Conservation (phyloP, 345 rosid genomes). For the Gossypium arboreum region DNA sequence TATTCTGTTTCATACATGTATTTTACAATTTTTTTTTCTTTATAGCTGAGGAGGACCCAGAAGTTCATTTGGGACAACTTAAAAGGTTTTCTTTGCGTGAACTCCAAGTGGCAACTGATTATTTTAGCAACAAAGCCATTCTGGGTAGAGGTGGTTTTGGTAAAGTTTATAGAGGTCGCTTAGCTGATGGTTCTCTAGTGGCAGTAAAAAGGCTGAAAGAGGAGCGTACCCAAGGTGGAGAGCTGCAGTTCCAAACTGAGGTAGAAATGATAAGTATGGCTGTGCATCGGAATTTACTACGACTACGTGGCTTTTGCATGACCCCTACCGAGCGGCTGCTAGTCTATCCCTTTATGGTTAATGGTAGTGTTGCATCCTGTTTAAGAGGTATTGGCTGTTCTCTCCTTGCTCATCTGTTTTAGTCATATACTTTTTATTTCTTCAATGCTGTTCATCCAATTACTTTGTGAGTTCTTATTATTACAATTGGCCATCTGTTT, state of each 20-base stretch:
- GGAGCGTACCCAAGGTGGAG: conserved; percentile 84
- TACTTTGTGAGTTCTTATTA: too few relatives aligned
- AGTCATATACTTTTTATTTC: too few relatives aligned
- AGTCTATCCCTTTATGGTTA: conserved; percentile 81
- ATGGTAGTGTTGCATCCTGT: conserved; percentile 98
- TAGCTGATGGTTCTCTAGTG: conserved; percentile 71
- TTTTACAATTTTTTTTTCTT: conserved; percentile 11
- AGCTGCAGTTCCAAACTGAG: conserved; percentile 89
- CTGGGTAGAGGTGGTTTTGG: conserved; percentile 94
- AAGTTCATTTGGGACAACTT: conserved; percentile 88
- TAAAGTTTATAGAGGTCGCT: conserved; percentile 85
- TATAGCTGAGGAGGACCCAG: conserved; percentile 97
- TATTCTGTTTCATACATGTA: background rate
- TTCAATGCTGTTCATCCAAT: too few relatives aligned
- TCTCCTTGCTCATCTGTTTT: too few relatives aligned
- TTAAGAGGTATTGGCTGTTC: conserved; percentile 21
- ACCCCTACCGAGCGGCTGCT: conserved; percentile 88
- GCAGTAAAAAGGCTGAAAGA: conserved; percentile 92
- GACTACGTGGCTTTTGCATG: conserved; percentile 92
- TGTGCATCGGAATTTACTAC: conserved; percentile 83
- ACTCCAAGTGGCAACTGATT: conserved; percentile 80
- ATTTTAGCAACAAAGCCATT: conserved; percentile 63
- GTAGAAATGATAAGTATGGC: conserved; percentile 98
- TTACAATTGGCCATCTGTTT: too few relatives aligned
- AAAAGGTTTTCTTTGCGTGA: conserved; percentile 84